Evolutionary conservation across 2,329 filamentous ascomycete genomes (phyloP).

Genomic region (Exophiala sideris): DNA sequence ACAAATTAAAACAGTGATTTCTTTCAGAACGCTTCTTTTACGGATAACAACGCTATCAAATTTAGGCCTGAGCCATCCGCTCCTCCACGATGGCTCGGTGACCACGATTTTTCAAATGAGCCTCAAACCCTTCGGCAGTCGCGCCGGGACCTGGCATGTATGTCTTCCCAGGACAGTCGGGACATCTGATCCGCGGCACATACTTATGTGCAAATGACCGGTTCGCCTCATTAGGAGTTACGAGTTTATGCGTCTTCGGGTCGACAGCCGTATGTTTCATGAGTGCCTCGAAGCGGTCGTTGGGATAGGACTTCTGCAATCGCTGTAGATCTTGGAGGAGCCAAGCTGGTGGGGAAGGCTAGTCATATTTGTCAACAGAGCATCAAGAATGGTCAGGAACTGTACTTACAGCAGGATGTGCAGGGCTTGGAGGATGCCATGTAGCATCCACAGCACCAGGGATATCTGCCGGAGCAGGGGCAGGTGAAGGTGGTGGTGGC

Average conservation of each 20-base stretch:
- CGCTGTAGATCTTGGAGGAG: slow-evolving; percentile 69
- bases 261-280: slow-evolving; percentile 90
- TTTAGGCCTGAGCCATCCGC: slow-evolving; percentile 36
- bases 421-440: slow-evolving; percentile 40
- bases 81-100: slow-evolving; percentile 71
- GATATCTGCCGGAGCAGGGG: slow-evolving; percentile 41
- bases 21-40: neutral
- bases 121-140: slow-evolving; percentile 86
- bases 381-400: neutral
- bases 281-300: slow-evolving; percentile 79
- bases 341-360: slow-evolving; percentile 88
- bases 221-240: slow-evolving; percentile 52
- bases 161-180: slow-evolving; percentile 86
- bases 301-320: slow-evolving; percentile 67
- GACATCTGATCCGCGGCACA: slow-evolving; percentile 83
- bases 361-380: slow-evolving; percentile 6
- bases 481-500: slow-evolving; percentile 45
- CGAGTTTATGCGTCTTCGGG: slow-evolving; percentile 63
- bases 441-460: slow-evolving; percentile 44
- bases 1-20: neutral
- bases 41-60: neutral
- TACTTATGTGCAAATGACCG: slow-evolving; percentile 72
- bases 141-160: slow-evolving; percentile 86
- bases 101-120: slow-evolving; percentile 79
- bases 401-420: slow-evolving; percentile 43